Conservation (phyloP, 163 green algal species). For the Scenedesmus sp. region DNA sequence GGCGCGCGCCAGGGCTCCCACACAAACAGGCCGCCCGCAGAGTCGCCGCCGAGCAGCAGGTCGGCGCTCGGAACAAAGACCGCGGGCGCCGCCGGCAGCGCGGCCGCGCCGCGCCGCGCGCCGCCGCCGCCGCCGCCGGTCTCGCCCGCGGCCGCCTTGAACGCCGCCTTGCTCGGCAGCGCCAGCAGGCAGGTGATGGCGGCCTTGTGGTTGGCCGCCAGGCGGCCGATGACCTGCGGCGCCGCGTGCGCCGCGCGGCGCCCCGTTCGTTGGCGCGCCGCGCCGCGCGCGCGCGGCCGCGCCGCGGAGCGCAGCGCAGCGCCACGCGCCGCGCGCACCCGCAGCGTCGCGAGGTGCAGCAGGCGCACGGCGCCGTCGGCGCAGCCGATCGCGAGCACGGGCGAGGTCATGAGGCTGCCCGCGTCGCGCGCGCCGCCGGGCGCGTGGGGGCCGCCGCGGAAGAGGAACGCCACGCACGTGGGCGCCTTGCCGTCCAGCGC, state of each 20-base stretch:
- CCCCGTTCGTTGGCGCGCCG: background rate
- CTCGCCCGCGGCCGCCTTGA: background rate
- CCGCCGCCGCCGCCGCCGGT: background rate
- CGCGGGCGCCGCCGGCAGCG: background rate
- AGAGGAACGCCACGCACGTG: constrained; percentile 71
- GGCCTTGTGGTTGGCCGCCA: constrained; percentile 65
- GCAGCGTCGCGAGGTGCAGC: constrained; percentile 58
- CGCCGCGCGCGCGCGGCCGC: background rate
- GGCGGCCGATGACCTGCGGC: constrained; percentile 52
- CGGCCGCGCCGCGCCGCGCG: background rate
- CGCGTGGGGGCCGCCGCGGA: constrained; percentile 45
- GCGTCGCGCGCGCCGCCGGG: constrained; percentile 23
- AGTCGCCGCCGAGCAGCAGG: constrained; percentile 42
- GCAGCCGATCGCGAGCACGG: constrained; percentile 77
- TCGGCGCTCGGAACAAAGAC: constrained; percentile 26
- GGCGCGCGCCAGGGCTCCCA: constrained; percentile 39
- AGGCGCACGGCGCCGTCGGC: constrained; percentile 71
- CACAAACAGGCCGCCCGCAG: constrained; percentile 26
- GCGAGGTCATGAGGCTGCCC: constrained; percentile 46
- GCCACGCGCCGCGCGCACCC: constrained; percentile 10
- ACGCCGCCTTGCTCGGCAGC: constrained; percentile 43
- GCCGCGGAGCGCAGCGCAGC: too few species aligned
- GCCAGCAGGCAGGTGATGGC: constrained; percentile 61
- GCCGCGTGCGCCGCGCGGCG: background rate
- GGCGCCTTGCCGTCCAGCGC: constrained; percentile 70